Conservation (phyloP, 768 basidiomycete genomes). For the Tulasnella sp. region DNA sequence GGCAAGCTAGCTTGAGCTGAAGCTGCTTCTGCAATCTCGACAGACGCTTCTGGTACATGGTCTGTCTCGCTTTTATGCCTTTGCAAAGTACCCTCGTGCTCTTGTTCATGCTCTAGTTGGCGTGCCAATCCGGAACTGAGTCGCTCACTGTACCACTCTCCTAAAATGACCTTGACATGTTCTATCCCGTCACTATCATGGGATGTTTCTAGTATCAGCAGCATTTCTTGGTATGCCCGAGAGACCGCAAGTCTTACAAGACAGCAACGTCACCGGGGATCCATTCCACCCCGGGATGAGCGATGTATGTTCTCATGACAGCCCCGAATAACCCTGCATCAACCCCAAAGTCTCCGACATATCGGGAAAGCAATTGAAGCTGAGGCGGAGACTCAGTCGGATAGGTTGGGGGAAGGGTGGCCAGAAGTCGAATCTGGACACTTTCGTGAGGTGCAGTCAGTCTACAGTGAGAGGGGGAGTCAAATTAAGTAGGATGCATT, state of each 20-base stretch:
- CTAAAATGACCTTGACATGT: conserved; percentile 53
- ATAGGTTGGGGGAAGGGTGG: conserved; percentile 41
- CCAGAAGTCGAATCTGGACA: conserved; percentile 27
- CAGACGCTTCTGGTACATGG: not conserved
- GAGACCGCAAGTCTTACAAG: conserved; percentile 28
- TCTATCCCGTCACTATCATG: conserved; percentile 56
- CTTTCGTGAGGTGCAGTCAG: conserved; percentile 41
- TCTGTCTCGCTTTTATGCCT: not conserved
- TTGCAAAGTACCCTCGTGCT: not conserved
- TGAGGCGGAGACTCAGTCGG: conserved; percentile 62
- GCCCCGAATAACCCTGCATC: conserved; percentile 64
- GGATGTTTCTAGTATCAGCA: not conserved
- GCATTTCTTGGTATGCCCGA: not conserved
- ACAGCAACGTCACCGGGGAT: conserved; percentile 61
- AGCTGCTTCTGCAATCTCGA: not conserved
- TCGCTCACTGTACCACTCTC: conserved; percentile 60
- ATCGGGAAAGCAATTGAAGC: conserved; percentile 73
- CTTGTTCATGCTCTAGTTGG: conserved; percentile 12
- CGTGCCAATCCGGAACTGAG: conserved; percentile 26
- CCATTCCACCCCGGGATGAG: conserved; percentile 62
- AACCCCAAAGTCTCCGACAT: conserved; percentile 68
- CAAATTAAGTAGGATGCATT: conserved; percentile 27
- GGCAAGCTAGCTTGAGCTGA: conserved; percentile 29
- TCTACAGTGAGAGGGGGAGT: conserved; percentile 17
- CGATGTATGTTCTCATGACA: conserved; percentile 71